phyloP scores from a whole-genome alignment of 176 grass and related monocot genomes.

The Raddia guianensis region DNA sequence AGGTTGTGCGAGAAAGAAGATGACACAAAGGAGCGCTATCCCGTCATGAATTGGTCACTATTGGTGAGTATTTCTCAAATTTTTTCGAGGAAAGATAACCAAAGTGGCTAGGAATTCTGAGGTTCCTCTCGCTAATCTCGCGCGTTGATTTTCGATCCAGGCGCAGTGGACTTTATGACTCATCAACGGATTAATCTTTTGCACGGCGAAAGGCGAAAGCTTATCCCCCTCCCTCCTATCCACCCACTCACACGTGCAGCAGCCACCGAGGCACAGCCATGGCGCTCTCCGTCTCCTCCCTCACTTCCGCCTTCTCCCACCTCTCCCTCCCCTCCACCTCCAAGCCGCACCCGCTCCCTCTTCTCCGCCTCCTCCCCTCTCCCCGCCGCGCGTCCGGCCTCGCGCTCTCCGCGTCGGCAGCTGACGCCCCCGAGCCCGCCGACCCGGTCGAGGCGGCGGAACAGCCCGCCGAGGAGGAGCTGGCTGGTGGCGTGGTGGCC shows the following conservation, averaged over 20 bases:
- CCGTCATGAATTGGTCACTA: too few relatives aligned
- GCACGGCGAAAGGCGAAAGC: not conserved
- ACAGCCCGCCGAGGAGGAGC: not conserved
- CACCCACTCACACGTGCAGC: constrained; percentile 26
- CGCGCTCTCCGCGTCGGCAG: constrained; percentile 39
- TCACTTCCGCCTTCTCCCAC: constrained; percentile 64
- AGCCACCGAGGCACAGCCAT: constrained; percentile 28
- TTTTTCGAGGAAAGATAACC: not conserved
- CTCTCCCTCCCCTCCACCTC: constrained; percentile 62
- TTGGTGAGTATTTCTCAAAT: too few relatives aligned
- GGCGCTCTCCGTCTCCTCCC: constrained; percentile 77
- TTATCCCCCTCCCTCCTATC: constrained; percentile 52
- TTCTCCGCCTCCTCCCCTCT: constrained; percentile 21
- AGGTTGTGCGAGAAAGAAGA: too few relatives aligned
- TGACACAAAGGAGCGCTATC: too few relatives aligned
- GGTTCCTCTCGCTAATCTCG: not conserved
- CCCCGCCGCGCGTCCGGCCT: constrained; percentile 17
- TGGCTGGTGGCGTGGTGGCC: constrained; percentile 11
- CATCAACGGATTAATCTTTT: not conserved
- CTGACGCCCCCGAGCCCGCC: constrained; percentile 34
- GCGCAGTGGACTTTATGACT: not conserved
- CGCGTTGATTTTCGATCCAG: not conserved
- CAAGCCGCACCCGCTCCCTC: not conserved
- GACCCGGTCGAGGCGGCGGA: constrained; percentile 34
- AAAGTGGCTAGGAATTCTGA: not conserved